Percentiles rank a stretch among this genome's conserved stretches.
phyloP scores from a whole-genome alignment of 257 asterid genomes.

The Paulownia fortunei region DNA sequence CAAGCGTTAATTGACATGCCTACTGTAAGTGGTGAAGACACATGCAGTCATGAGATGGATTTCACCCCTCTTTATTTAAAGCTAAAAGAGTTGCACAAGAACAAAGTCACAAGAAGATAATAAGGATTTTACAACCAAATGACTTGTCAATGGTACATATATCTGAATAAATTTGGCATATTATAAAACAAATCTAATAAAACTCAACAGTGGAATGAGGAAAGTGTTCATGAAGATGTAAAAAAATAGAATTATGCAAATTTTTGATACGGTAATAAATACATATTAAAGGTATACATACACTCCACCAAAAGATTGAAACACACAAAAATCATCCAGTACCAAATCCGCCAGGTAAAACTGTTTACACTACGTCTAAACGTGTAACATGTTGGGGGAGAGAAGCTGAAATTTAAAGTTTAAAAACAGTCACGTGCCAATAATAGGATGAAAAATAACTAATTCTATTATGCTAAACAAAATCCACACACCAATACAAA shows the following conservation, averaged over 20 bases:
- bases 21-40: background rate
- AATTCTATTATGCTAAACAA: background rate
- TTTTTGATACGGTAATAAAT: background rate
- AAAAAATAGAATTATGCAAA: background rate
- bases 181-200: background rate
- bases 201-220: background rate
- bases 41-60: background rate
- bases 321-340: conserved; percentile 14
- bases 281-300: background rate
- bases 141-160: background rate
- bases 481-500: background rate
- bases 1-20: background rate
- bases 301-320: background rate
- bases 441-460: background rate
- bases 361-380: background rate
- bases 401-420: background rate
- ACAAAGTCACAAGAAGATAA: background rate
- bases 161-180: background rate
- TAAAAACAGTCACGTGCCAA: background rate
- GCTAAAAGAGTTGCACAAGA: too few relatives aligned
- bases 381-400: background rate
- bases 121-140: background rate
- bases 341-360: too few relatives aligned
- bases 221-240: conserved; percentile 2
- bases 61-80: too few relatives aligned